phyloP scores from a whole-genome alignment of 164 flowering plant genomes.

The Umbilicus rupestris region DNA sequence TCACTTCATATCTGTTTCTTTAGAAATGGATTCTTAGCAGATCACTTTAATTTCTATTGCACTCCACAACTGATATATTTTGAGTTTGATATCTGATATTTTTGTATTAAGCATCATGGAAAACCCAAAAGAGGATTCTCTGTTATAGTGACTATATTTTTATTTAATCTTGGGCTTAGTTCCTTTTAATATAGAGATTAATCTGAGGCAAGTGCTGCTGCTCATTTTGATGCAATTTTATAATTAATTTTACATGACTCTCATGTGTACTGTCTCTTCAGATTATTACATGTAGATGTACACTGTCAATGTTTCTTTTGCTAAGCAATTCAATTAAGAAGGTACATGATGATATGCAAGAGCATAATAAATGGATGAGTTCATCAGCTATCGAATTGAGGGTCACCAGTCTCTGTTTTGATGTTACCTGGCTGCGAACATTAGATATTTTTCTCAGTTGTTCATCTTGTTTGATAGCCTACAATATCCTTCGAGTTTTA shows the following conservation, averaged over 20 bases:
- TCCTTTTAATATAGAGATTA: too few species aligned
- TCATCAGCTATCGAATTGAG: background rate
- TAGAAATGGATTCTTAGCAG: background rate
- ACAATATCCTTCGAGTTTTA: background rate
- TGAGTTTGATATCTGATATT: too few species aligned
- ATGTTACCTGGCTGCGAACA: background rate
- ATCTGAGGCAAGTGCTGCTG: too few species aligned
- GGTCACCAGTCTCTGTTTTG: background rate
- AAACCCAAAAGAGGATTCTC: too few species aligned
- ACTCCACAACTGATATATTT: background rate
- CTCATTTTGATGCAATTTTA: too few species aligned
- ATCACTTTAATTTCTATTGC: background rate
- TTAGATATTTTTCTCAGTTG: background rate
- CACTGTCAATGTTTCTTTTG: background rate
- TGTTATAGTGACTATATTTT: too few species aligned
- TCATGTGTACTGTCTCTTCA: background rate
- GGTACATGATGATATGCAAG: background rate
- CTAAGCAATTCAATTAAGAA: background rate
- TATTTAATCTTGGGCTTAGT: too few species aligned
- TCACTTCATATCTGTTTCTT: too few species aligned
- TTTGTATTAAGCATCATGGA: too few species aligned
- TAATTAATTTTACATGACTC: too few species aligned
- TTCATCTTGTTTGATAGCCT: background rate
- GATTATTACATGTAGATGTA: background rate
- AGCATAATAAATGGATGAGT: background rate